Evolutionary conservation across 192 early-diverging fungal species (phyloP).

Genomic region (Backusella liffmaniae): DNA sequence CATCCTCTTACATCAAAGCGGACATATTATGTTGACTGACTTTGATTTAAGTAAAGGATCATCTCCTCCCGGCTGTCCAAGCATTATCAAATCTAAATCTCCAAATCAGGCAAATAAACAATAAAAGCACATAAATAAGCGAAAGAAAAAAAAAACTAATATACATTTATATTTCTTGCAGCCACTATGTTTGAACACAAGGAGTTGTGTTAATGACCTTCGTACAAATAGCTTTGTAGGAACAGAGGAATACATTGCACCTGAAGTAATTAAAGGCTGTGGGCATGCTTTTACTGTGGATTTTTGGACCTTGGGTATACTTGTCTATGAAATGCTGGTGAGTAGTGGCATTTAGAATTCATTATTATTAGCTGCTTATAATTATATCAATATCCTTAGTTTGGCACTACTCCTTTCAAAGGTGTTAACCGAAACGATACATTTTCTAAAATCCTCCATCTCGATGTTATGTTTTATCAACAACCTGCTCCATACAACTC

Average conservation of each 20-base stretch:
- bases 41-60: constrained; percentile 99
- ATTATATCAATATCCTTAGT: constrained; percentile 38
- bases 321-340: constrained; percentile 97
- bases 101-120: constrained; percentile 40
- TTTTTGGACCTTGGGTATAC: constrained; percentile 98
- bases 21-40: constrained; percentile 98
- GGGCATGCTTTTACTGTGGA: constrained; percentile 95
- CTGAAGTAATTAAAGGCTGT: constrained; percentile 94
- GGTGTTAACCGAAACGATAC: constrained; percentile 85
- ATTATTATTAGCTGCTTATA: background rate
- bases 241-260: constrained; percentile 99
- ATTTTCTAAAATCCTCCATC: constrained; percentile 84
- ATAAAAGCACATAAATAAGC: background rate
- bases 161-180: background rate
- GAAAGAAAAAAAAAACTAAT: background rate
- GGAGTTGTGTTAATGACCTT: constrained; percentile 79
- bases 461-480: constrained; percentile 75
- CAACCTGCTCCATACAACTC: constrained; percentile 15
- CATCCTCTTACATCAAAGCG: constrained; percentile 91
- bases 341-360: background rate
- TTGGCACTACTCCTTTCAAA: constrained; percentile 95
- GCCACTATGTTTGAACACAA: constrained; percentile 81
- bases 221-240: constrained; percentile 99
- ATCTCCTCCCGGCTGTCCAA: constrained; percentile 70
- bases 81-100: constrained; percentile 57